A percentile compares a stretch with the other conserved stretches of the same genome.
These are phyloP conservation scores for Candida nonsorbophila DNA, from an alignment of 805 yeast species.

Conservation along the genomic window DNA sequence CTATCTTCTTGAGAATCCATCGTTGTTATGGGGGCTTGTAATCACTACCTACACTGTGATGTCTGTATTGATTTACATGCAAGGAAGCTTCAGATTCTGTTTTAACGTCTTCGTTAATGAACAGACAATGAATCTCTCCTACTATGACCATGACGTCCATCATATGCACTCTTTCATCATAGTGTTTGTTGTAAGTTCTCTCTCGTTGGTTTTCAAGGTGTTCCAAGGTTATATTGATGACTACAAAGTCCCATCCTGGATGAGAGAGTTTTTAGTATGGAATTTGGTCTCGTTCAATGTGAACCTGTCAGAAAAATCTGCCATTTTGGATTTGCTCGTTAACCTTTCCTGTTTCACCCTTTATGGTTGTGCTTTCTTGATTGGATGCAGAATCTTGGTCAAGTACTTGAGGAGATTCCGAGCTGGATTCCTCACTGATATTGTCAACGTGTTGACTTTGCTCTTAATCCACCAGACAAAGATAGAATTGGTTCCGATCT, in stretches of 20 bases:
- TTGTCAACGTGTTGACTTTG: conserved; percentile 30
- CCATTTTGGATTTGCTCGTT: conserved; percentile 7
- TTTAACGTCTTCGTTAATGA: conserved; percentile 7
- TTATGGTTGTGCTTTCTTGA: conserved; percentile 19
- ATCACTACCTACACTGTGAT: conserved; percentile 29
- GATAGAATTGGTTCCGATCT: conserved; percentile 51
- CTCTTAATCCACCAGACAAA: conserved; percentile 53
- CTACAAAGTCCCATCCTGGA: conserved; percentile 43
- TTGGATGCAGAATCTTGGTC: conserved; percentile 24
- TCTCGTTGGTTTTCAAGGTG: conserved; percentile 51
- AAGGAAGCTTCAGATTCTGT: conserved; percentile 17
- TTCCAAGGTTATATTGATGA: conserved; percentile 51
- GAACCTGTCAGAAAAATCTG: conserved; percentile 12
- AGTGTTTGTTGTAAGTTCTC: conserved; percentile 40
- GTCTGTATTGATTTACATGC: conserved; percentile 14
- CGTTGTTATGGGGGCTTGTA: conserved; percentile 45
- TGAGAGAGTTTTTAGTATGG: conserved; percentile 18
- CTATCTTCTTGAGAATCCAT: conserved; percentile 27
- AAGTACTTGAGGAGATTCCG: conserved; percentile 17
- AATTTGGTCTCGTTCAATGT: conserved; percentile 23
- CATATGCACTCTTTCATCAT: conserved; percentile 31
- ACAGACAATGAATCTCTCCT: conserved; percentile 20
- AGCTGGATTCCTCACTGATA: conserved; percentile 27
- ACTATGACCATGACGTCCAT: conserved; percentile 9
- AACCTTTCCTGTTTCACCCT: conserved; percentile 20